These are phyloP conservation scores for Hypholoma fasciculare DNA, from an alignment of 768 basidiomycete species.

Conservation along the genomic window DNA sequence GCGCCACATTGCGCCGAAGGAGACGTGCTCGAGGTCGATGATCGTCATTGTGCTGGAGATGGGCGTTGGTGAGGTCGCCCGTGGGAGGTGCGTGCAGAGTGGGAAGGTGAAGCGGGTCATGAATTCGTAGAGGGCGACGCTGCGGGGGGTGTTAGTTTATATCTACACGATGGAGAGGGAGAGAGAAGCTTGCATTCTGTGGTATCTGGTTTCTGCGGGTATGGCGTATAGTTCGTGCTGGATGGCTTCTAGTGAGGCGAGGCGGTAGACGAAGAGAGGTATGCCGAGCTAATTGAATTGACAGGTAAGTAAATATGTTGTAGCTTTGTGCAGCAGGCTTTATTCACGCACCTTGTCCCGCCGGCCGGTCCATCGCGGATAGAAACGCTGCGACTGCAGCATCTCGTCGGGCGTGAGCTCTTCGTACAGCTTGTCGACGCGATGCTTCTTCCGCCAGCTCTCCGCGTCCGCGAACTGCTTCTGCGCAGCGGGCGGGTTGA, in stretches of 20 bases:
- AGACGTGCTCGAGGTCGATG: conserved; percentile 68
- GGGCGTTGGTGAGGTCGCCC: conserved; percentile 47
- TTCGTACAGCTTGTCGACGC: conserved; percentile 63
- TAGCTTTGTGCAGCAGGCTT: not conserved
- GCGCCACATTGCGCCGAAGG: conserved; percentile 66
- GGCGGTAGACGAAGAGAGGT: conserved; percentile 75
- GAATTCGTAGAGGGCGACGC: conserved; percentile 64
- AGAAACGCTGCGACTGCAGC: conserved; percentile 58
- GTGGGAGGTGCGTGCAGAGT: conserved; percentile 62
- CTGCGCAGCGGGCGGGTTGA: conserved; percentile 59
- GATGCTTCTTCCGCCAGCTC: conserved; percentile 64
- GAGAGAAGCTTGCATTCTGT: conserved; percentile 58
- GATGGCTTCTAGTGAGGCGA: conserved; percentile 59
- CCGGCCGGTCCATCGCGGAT: conserved; percentile 81
- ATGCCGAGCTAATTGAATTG: conserved; percentile 46
- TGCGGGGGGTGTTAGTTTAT: conserved; percentile 21
- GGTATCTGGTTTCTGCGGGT: conserved; percentile 55
- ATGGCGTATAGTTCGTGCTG: conserved; percentile 62
- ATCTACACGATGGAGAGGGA: not conserved
- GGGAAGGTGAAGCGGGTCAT: conserved; percentile 68
- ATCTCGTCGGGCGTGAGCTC: conserved; percentile 62
- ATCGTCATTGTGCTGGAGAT: conserved; percentile 66
- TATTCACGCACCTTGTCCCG: conserved; percentile 61
- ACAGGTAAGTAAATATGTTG: not conserved
- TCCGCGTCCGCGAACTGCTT: conserved; percentile 71